Evolutionary conservation across 139 green algal species (phyloP), one percentile per base, ranked within the genome.

Genomic region (Parachlorella kessleri): DNA sequence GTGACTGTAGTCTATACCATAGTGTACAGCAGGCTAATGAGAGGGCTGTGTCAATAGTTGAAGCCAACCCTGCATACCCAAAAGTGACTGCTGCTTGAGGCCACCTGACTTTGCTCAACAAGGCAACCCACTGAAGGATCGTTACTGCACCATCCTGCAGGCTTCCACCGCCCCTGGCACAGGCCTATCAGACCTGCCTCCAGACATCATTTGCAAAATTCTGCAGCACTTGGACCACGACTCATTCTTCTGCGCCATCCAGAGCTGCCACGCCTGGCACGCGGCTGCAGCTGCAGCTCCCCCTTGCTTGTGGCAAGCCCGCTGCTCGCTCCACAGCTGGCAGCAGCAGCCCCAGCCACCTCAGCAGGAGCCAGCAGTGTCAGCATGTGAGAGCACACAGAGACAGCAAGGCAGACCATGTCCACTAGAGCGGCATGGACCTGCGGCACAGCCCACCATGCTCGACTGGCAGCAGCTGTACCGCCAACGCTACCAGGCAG

Each of bases 381-480:
- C 2, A 10, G 28, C 39, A 63, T 14, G 28, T 28, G 18, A 10
- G 38, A 4, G 18, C 7, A n/a, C 40, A 59, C 10, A 59, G 48
- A 18, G 10, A 59, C 48, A 59, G 48, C 48, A 10, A 59, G 10
- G 10, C 10, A 10, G 10, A 59, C 10, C 48, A 10, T 59, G 48
- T 18, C 48, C 10, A 59, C 48, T 59, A 59, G 10, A 59, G 48
- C 48, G 18, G 48, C n/a, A n/a, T n/a, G n/a, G n/a, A n/a, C n/a
- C n/a, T n/a, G n/a, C n/a, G n/a, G n/a, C n/a, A n/a, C n/a, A n/a
- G n/a, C n/a, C n/a, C n/a, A n/a, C n/a, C n/a, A n/a, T n/a, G n/a
- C n/a, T n/a, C n/a, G n/a, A n/a, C 37, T 81, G 67, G 67, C 67
- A 7, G 7, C 6, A 35, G 54, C 37, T 63, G 3, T 82, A 82